Percentiles rank a stretch among this genome's conserved stretches.
phyloP scores from a whole-genome alignment of 495 filamentous ascomycete genomes.

The Penicillium dipodomyicola region DNA sequence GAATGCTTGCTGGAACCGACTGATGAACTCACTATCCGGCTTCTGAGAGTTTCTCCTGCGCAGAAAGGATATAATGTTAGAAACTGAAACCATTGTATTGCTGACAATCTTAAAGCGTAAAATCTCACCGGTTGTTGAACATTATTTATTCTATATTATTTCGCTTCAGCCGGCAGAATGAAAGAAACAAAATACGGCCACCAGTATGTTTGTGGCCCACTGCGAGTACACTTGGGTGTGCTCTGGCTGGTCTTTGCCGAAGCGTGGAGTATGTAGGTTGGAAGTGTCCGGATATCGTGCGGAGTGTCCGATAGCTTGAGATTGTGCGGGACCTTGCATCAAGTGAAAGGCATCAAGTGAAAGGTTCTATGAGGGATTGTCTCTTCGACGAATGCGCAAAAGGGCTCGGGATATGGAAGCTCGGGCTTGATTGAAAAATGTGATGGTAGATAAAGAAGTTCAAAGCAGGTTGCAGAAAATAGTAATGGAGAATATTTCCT shows the following conservation, averaged over 20 bases:
- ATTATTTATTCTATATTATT: constrained; percentile 13
- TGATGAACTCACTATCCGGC: too few relatives aligned
- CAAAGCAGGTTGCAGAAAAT: background rate
- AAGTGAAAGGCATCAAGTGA: background rate
- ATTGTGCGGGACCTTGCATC: background rate
- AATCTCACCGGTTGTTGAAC: constrained; percentile 28
- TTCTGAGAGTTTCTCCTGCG: constrained; percentile 72
- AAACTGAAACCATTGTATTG: too few relatives aligned
- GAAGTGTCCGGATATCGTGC: background rate
- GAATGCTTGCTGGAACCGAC: constrained; percentile 78
- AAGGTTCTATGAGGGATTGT: background rate
- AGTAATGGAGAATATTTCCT: constrained; percentile 7
- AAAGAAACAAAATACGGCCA: background rate
- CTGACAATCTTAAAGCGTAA: background rate
- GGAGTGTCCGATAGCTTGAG: background rate
- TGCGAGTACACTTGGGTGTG: background rate
- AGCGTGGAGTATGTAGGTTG: background rate
- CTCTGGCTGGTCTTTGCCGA: background rate
- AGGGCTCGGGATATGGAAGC: background rate
- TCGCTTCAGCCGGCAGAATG: background rate
- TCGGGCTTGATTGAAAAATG: background rate
- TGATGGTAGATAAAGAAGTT: background rate
- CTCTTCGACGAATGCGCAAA: background rate
- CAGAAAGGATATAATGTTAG: background rate
- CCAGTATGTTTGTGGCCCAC: background rate